These are phyloP conservation scores for Dichomitus squalens DNA, from an alignment of 1,284 basidiomycete genomes.

Conservation along the genomic window DNA sequence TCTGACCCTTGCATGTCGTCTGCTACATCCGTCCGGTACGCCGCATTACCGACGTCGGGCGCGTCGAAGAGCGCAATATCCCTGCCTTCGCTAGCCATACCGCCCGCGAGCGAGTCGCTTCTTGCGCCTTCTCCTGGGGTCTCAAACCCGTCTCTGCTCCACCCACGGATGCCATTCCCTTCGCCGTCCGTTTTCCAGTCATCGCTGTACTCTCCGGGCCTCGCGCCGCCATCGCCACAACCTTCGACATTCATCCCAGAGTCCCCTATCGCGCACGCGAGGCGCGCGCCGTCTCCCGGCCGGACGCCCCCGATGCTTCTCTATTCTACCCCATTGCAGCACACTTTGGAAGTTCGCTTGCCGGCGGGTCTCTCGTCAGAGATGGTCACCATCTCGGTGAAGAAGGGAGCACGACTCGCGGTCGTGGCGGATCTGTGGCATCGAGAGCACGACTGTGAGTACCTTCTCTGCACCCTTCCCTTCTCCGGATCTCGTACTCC, in stretches of 20 bases:
- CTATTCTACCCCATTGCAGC: conserved; percentile 26
- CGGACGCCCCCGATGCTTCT: conserved; percentile 22
- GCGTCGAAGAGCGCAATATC: conserved; percentile 4
- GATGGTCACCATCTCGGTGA: conserved; percentile 36
- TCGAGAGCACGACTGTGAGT: conserved; percentile 32
- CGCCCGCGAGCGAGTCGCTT: neutral
- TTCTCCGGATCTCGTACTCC: neutral
- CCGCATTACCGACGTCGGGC: neutral
- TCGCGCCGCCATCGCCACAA: conserved; percentile 8
- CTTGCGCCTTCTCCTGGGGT: neutral
- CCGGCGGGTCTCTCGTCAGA: conserved; percentile 29
- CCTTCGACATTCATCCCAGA: conserved; percentile 14
- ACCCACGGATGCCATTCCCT: conserved; percentile 1
- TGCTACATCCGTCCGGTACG: conserved; percentile 2
- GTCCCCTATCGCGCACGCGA: conserved; percentile 22
- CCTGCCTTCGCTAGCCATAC: conserved; percentile 2
- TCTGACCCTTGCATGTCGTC: conserved; percentile 6
- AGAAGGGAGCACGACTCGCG: conserved; percentile 30
- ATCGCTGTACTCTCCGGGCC: conserved; percentile 2
- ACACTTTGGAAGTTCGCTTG: conserved; percentile 32
- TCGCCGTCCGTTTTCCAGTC: neutral
- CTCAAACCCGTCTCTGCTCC: neutral
- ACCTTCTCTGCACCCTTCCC: neutral
- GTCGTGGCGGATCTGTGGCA: conserved; percentile 35
- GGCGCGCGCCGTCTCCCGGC: conserved; percentile 20